These are phyloP conservation scores for Hericium alpestre DNA, from an alignment of 768 basidiomycete genomes.

Conservation along the genomic window DNA sequence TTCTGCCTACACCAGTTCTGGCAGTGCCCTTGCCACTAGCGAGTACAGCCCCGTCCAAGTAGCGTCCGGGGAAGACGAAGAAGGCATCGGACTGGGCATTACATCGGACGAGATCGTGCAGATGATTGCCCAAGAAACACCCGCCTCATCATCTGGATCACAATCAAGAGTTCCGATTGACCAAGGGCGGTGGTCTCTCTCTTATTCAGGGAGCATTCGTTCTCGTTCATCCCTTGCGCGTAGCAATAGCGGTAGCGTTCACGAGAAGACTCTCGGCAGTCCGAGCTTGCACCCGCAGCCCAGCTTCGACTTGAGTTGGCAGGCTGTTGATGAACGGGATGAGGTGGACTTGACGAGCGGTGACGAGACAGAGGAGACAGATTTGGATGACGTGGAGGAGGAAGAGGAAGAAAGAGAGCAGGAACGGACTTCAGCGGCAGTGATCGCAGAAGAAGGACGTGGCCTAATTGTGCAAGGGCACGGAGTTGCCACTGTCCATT, in stretches of 20 bases:
- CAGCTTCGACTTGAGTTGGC: conserved; percentile 74
- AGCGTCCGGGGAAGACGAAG: conserved; percentile 49
- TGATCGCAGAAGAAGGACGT: conserved; percentile 75
- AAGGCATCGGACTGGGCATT: conserved; percentile 46
- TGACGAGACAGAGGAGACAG: conserved; percentile 37
- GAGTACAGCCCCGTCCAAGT: conserved; percentile 59
- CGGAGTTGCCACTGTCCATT: conserved; percentile 44
- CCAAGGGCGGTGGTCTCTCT: conserved; percentile 64
- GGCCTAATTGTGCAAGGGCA: conserved; percentile 74
- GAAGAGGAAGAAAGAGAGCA: conserved; percentile 44
- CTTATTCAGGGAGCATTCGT: conserved; percentile 50
- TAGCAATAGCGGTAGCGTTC: conserved; percentile 34
- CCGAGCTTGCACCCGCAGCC: conserved; percentile 49
- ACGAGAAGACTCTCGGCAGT: conserved; percentile 16
- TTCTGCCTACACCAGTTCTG: conserved; percentile 67
- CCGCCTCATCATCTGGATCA: conserved; percentile 32
- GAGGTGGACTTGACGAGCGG: conserved; percentile 49
- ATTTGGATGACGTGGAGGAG: conserved; percentile 34
- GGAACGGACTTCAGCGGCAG: conserved; percentile 65
- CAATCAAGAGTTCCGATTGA: conserved; percentile 47
- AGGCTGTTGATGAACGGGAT: conserved; percentile 60
- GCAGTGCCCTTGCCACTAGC: conserved; percentile 46
- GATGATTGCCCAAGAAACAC: conserved; percentile 44
- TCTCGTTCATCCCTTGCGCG: conserved; percentile 64
- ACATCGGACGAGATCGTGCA: conserved; percentile 57